A percentile compares a stretch with the other conserved stretches of the same genome.
These are phyloP conservation scores for Coniochaeta pulveracea DNA, from an alignment of 2,329 filamentous ascomycete species.

Conservation along the genomic window DNA sequence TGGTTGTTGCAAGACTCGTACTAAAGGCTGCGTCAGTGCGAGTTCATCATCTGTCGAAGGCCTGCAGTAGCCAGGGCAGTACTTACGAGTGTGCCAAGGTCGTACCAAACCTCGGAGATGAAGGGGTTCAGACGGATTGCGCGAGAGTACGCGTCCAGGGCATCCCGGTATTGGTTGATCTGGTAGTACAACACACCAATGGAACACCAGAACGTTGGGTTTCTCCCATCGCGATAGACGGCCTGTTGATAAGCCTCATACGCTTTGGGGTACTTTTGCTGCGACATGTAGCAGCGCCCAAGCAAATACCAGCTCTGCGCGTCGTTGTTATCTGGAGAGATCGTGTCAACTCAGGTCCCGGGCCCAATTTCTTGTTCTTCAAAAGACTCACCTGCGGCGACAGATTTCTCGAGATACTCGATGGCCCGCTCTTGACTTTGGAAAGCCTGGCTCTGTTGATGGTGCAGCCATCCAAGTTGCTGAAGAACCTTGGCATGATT, in stretches of 20 bases:
- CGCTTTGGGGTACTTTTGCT: constrained; percentile 96
- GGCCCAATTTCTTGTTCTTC: too few relatives aligned
- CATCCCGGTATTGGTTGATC: constrained; percentile 98
- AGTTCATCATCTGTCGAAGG: constrained; percentile 11
- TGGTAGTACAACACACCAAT: constrained; percentile 99
- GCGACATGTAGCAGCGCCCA: constrained; percentile 97
- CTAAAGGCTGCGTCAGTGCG: constrained; percentile 35
- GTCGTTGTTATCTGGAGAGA: constrained; percentile 83
- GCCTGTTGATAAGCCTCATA: constrained; percentile 98
- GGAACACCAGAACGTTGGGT: constrained; percentile 98
- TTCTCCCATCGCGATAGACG: constrained; percentile 93
- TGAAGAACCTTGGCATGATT: constrained; percentile 97
- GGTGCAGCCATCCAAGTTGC: constrained; percentile 94
- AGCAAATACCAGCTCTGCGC: constrained; percentile 98
- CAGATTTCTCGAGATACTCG: constrained; percentile 93
- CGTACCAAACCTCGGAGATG: constrained; percentile 99
- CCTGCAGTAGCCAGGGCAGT: constrained; percentile 8
- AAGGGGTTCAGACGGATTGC: constrained; percentile 95
- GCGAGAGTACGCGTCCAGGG: constrained; percentile 91
- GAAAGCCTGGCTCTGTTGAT: constrained; percentile 88
- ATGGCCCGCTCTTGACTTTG: constrained; percentile 92
- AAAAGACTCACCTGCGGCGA: constrained; percentile 77
- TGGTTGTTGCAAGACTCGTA: constrained; percentile 99
- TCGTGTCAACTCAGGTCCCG: too few relatives aligned
- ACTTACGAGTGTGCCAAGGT: constrained; percentile 85